These are phyloP conservation scores for Cyberlindnera veronae DNA, from an alignment of 805 yeast species.

Conservation along the genomic window DNA sequence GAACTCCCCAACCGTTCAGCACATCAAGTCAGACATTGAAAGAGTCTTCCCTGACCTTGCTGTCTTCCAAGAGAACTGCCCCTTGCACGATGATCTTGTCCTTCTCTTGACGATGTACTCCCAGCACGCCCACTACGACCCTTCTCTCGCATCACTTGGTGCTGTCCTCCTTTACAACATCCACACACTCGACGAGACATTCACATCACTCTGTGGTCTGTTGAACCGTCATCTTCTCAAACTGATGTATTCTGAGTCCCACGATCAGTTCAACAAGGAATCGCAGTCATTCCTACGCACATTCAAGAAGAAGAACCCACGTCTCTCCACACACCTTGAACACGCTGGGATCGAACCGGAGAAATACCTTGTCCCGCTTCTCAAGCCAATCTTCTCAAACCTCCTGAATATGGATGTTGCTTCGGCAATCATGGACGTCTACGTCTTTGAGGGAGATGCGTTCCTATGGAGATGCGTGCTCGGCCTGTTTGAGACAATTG, in stretches of 20 bases:
- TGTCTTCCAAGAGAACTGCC: constrained; percentile 30
- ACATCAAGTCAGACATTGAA: constrained; percentile 24
- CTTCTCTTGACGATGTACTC: constrained; percentile 33
- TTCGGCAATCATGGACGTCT: constrained; percentile 52
- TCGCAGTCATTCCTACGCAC: constrained; percentile 45
- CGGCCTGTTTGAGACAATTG: constrained; percentile 47
- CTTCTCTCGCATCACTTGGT: constrained; percentile 37
- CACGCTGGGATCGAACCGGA: constrained; percentile 37
- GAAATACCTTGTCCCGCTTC: constrained; percentile 41
- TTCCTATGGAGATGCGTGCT: constrained; percentile 49
- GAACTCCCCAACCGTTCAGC: constrained; percentile 6
- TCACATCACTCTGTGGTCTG: constrained; percentile 38
- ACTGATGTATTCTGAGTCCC: constrained; percentile 30
- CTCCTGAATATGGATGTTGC: constrained; percentile 44
- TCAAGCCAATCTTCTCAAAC: constrained; percentile 44
- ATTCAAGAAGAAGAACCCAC: constrained; percentile 41
- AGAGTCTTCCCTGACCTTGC: constrained; percentile 35
- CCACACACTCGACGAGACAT: constrained; percentile 34
- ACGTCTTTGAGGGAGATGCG: constrained; percentile 58
- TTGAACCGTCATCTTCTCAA: constrained; percentile 33
- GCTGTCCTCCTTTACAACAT: constrained; percentile 40
- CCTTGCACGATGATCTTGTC: constrained; percentile 32
- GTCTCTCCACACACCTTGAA: constrained; percentile 49
- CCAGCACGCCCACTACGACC: constrained; percentile 30
- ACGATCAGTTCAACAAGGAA: constrained; percentile 33